Conservation (phyloP, 257 asterid species). For the Penstemon eatonii region DNA sequence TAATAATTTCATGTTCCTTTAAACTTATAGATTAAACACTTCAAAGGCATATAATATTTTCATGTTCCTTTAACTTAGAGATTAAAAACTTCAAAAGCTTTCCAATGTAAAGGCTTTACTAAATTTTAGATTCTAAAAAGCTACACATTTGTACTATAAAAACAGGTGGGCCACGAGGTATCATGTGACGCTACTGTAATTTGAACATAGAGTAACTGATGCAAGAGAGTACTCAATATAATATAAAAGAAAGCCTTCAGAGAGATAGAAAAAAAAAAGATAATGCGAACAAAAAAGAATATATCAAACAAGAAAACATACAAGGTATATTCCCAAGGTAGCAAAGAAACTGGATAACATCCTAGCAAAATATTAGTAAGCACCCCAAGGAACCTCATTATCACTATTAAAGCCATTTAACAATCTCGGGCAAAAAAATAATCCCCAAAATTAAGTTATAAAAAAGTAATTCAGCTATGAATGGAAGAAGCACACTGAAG, state of each 20-base stretch:
- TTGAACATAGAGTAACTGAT: constrained; percentile 1
- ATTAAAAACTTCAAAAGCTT: neutral
- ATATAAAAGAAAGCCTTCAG: too few relatives aligned
- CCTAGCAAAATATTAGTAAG: neutral
- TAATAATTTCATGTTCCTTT: constrained; percentile 15
- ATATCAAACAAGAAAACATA: neutral
- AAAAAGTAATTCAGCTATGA: too few relatives aligned
- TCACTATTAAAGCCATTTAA: neutral
- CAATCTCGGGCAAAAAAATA: neutral
- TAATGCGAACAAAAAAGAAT: neutral
- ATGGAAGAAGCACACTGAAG: too few relatives aligned
- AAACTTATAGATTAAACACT: neutral
- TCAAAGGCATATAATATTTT: neutral
- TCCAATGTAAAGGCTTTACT: neutral
- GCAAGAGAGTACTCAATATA: constrained; percentile 13
- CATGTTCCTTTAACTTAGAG: too few relatives aligned
- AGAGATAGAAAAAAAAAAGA: neutral
- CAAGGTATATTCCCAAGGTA: neutral
- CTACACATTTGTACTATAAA: neutral
- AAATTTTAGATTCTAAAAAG: neutral
- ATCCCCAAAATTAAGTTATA: too few relatives aligned
- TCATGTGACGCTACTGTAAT: neutral
- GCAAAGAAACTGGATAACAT: neutral
- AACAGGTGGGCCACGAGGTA: constrained; percentile 2
- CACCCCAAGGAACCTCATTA: neutral